Base-by-base conservation (phyloP, 257 asterid genomes). In the Euphrasia confusa region DNA sequence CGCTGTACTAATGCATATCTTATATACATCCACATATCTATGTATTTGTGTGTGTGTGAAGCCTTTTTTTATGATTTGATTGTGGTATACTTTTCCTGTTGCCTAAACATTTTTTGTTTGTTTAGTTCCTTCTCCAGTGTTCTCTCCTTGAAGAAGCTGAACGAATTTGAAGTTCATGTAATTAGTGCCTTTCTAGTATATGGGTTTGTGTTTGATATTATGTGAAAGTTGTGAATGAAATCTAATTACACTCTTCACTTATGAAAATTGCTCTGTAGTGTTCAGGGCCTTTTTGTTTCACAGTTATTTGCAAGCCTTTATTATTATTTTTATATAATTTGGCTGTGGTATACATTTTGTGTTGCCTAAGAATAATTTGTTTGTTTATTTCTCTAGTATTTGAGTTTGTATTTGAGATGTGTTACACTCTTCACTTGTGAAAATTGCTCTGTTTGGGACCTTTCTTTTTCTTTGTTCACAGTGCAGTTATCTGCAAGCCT, bases 221-320 rank as follows among this genome's bases (percentile, higher is more conserved):
- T 74, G 65, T 56, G 17, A 71, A 71, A 71, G 44, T 54, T 58
- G 32, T 35, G 47, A 64, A 48, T 74, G 54, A 24, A 59, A 64
- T 64, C 52, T 26, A 33, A 58, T 50, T 47, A 28, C 27, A 15
- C 55, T 15, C 55, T 12, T 15, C 55, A 45, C 42, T 37, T 37
- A 2, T 37, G 10, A 7, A 37, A 28, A 39, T 3, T 47, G 10
- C 18, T 47, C 53, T 47, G 53, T 21, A 21, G 24, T 21, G 24
- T 47, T 47, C 53, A 12, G 7, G 17, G 3, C 42, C 11, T 37
- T 37, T 37, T 3, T 37, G 42, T 2, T 37, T 37, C 42, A 37
- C 10, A 37, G 42, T 48, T 13, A 21, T 57, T 44, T 52, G 18
- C 47, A 61, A 55, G 60, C 4, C 33, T 52, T 11, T 54, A 2